phyloP scores from a whole-genome alignment of 257 asterid genomes.

The Nicotiana benthamiana region DNA sequence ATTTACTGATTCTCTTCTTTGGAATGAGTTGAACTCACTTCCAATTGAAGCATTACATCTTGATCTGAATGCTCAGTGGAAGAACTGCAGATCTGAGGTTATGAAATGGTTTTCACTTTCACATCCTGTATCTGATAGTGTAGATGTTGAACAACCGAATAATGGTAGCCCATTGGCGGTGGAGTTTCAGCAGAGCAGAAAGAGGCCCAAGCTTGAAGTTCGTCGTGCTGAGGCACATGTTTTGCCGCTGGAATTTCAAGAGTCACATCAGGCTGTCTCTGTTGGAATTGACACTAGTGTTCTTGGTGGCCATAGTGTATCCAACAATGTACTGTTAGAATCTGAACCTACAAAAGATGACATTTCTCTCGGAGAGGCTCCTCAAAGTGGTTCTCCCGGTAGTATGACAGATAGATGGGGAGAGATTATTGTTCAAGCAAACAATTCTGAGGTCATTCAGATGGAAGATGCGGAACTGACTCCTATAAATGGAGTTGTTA shows the following conservation, averaged over 20 bases:
- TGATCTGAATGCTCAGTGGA: slow-evolving; percentile 68
- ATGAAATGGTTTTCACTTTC: slow-evolving; percentile 89
- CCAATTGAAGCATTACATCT: slow-evolving; percentile 37
- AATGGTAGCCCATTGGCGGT: slow-evolving; percentile 36
- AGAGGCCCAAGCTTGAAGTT: slow-evolving; percentile 94
- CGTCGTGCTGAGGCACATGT: slow-evolving; percentile 90
- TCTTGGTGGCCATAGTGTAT: slow-evolving; percentile 36
- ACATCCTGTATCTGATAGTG: slow-evolving; percentile 34
- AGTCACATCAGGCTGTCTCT: slow-evolving; percentile 45
- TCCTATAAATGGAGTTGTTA: slow-evolving; percentile 33
- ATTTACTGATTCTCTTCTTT: slow-evolving; percentile 62
- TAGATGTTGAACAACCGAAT: slow-evolving; percentile 37
- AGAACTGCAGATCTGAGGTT: slow-evolving; percentile 80
- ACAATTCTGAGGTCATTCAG: slow-evolving; percentile 38
- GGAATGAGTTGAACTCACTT: slow-evolving; percentile 65
- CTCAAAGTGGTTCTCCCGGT: slow-evolving; percentile 31
- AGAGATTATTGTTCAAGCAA: slow-evolving; percentile 56
- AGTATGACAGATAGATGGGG: slow-evolving; percentile 52
- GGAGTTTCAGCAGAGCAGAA: slow-evolving; percentile 56
- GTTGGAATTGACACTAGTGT: slow-evolving; percentile 39
- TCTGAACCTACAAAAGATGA: slow-evolving; percentile 35
- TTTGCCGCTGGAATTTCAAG: slow-evolving; percentile 26
- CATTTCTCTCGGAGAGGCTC: slow-evolving; percentile 24
- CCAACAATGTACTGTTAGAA: slow-evolving; percentile 29
- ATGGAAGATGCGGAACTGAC: slow-evolving; percentile 37